Percentiles rank a stretch among this genome's conserved stretches.
phyloP scores from a whole-genome alignment of 371 early-diverging fungal genomes.

The Sporodiniella umbellata region DNA sequence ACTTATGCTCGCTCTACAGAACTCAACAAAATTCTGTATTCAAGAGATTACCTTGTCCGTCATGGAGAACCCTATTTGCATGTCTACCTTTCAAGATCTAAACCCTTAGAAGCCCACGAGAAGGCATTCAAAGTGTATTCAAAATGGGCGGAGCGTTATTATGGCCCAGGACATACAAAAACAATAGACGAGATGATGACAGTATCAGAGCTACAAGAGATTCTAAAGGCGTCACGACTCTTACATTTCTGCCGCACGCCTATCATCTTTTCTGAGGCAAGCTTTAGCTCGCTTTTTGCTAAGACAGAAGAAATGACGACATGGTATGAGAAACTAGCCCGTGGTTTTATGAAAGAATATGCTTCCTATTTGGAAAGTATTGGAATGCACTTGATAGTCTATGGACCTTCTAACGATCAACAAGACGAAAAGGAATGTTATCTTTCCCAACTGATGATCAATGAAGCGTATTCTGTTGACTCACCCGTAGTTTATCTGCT shows the following conservation, averaged over 20 bases:
- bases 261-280: conserved; percentile 47
- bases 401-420: conserved; percentile 25
- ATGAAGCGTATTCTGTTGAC: conserved; percentile 27
- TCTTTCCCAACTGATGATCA: conserved; percentile 30
- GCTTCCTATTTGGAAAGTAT: conserved; percentile 63
- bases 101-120: conserved; percentile 58
- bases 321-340: conserved; percentile 63
- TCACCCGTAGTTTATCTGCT: conserved; percentile 66
- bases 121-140: conserved; percentile 62
- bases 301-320: conserved; percentile 18
- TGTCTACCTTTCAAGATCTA: conserved; percentile 48
- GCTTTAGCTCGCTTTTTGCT: conserved; percentile 1
- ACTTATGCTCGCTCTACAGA: conserved; percentile 38
- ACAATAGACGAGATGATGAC: conserved; percentile 51
- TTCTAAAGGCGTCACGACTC: conserved; percentile 58
- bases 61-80: conserved; percentile 62
- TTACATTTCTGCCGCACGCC: conserved; percentile 70
- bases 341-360: conserved; percentile 62
- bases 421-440: conserved; percentile 25
- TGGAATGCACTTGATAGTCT: conserved; percentile 65
- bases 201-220: conserved; percentile 51
- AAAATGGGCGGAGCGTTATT: conserved; percentile 64
- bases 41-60: conserved; percentile 49
- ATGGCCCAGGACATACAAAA: conserved; percentile 20
- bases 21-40: conserved; percentile 23